Base-by-base conservation (phyloP, 306 rosid species). In the Citrullus amarus region DNA sequence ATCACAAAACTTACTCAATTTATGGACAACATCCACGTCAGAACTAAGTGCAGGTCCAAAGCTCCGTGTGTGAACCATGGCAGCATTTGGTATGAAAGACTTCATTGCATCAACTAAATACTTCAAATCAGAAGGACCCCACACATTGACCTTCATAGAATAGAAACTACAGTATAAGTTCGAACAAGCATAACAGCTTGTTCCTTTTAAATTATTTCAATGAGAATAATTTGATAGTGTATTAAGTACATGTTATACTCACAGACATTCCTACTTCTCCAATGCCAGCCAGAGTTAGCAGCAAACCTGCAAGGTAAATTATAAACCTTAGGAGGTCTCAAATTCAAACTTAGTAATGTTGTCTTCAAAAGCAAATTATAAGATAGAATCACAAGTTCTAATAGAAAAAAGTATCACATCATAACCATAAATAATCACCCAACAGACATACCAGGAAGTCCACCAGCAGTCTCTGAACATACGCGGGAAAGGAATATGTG, bases 11-110 rank as follows among this genome's bases (percentile, higher is more conserved):
- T 70, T 83, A 84, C 79, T 83, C 79, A 60, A 81, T 79, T 55
- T 51, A 18, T 76, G 68, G 77, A 74, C 72, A 79, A 78, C 9
- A 62, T 83, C 61, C 57, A 75, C 88, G 59, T 79, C 63, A 12
- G 85, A 77, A 83, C 72, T 32, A 8, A 68, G 76, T 54, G 74
- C 53, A 12, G 92, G 91, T 53, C 90, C 98, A 81, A 92, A 95
- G 87, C 97, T 92, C 87, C 79, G 83, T 38, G 98, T 95, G 89
- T 95, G 88, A 87, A 92, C 93, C 98, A 95, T 92, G 83, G 95
- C 96, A 84, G 96, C 97, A 82, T 84, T 86, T 82, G 93, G 98
- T 80, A 94, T 85, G 80, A 94, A 94, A 80, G 89, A 89, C 82
- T 73, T 88, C 96, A 94, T 92, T 78, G 98, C 97, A 86, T 89